Conservation (phyloP, 2,329 filamentous ascomycete genomes). For the Paecilomyces variotii region DNA sequence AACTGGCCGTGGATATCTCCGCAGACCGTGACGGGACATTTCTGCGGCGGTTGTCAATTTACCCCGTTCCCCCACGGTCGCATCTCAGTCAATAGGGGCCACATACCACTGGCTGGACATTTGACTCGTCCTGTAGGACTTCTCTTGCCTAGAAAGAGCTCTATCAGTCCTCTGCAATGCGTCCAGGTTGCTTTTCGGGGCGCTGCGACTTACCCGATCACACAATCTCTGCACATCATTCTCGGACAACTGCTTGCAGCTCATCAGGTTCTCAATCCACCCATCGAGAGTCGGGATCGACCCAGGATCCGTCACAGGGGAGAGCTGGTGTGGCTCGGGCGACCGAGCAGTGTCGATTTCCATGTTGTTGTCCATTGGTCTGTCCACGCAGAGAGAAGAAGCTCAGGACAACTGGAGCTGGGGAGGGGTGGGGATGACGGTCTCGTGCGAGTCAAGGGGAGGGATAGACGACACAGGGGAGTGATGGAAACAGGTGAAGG, state of each 20-base stretch:
- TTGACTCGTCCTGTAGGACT: slow-evolving; percentile 94
- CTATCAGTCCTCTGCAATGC: slow-evolving; percentile 8
- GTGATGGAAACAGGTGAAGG: slow-evolving; percentile 8
- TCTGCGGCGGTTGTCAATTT: slow-evolving; percentile 45
- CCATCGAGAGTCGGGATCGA: slow-evolving; percentile 90
- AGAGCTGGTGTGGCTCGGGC: slow-evolving; percentile 67
- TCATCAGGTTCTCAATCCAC: slow-evolving; percentile 98
- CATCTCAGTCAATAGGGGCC: slow-evolving; percentile 6
- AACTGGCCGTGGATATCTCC: slow-evolving; percentile 99
- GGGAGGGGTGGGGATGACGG: slow-evolving; percentile 21
- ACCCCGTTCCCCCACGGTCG: slow-evolving; percentile 5
- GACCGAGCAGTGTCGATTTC: slow-evolving; percentile 84
- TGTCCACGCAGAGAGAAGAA: slow-evolving; percentile 15
- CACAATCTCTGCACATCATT: slow-evolving; percentile 91
- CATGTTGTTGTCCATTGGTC: slow-evolving; percentile 92
- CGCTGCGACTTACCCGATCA: slow-evolving; percentile 67
- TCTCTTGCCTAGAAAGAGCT: slow-evolving; percentile 65
- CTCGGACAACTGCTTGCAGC: slow-evolving; percentile 95
- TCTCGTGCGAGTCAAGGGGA: slow-evolving; percentile 25
- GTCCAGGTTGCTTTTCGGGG: slow-evolving; percentile 3
- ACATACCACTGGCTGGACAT: slow-evolving; percentile 95
- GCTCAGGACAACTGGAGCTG: slow-evolving; percentile 11
- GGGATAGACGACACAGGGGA: slow-evolving; percentile 5
- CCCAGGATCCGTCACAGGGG: slow-evolving; percentile 71
- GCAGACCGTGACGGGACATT: slow-evolving; percentile 98